Conservation (phyloP, 352 stramenopile genomes). For the Halophytophthora polymorphica region DNA sequence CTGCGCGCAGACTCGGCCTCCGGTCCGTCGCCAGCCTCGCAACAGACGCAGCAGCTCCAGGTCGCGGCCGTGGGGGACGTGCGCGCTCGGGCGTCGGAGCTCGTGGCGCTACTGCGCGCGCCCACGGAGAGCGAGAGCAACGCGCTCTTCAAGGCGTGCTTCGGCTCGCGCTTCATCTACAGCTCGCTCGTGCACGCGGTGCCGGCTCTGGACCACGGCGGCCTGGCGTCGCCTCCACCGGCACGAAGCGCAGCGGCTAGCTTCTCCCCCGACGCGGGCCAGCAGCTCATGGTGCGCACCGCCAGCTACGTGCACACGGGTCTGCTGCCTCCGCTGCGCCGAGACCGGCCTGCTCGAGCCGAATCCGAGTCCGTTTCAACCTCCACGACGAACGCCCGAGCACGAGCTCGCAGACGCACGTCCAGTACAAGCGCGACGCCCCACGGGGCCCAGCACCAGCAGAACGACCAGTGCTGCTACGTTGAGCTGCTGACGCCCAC, state of each 20-base stretch:
- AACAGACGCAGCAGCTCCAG: conserved; percentile 14
- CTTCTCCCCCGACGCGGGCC: background rate
- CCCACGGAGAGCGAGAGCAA: conserved; percentile 38
- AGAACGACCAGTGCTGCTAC: conserved; percentile 34
- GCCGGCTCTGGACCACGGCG: conserved; percentile 7
- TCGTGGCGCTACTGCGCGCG: conserved; percentile 22
- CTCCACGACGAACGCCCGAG: conserved; percentile 5
- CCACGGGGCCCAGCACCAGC: background rate
- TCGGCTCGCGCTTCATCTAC: conserved; percentile 35
- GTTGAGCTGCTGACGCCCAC: conserved; percentile 27
- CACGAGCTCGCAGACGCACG: conserved; percentile 1
- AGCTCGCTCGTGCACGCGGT: conserved; percentile 32
- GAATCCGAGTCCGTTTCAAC: conserved; percentile 6
- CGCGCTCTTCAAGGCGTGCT: conserved; percentile 21
- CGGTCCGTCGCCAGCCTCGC: background rate
- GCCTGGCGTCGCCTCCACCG: conserved; percentile 3
- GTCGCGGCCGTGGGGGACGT: conserved; percentile 23
- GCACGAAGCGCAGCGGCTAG: background rate
- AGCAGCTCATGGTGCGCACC: conserved; percentile 33
- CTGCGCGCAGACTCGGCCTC: background rate
- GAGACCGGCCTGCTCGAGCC: conserved; percentile 3
- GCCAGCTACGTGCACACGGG: conserved; percentile 23
- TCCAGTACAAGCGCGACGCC: background rate
- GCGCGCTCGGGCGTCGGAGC: conserved; percentile 10
- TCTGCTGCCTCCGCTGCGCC: conserved; percentile 10